Conservation (phyloP, 257 asterid species). For the Primulina huaijiensis region DNA sequence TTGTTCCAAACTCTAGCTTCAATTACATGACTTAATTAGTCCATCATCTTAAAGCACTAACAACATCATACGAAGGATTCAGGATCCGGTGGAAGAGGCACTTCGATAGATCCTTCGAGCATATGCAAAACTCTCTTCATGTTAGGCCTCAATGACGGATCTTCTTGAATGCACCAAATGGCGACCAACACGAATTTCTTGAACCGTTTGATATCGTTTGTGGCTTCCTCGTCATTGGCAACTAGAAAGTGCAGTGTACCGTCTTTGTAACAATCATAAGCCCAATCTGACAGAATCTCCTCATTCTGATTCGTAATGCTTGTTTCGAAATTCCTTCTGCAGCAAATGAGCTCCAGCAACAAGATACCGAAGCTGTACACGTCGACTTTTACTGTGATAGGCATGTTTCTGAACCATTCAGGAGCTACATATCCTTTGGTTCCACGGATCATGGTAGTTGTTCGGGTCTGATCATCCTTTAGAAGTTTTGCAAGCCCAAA, state of each 20-base stretch:
- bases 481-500: constrained; percentile 44
- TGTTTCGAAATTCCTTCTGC: constrained; percentile 13
- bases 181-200: constrained; percentile 30
- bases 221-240: constrained; percentile 22
- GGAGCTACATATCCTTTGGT: constrained; percentile 49
- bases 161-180: constrained; percentile 42
- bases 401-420: constrained; percentile 39
- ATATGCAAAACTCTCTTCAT: constrained; percentile 39
- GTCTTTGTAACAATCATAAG: constrained; percentile 28
- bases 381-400: constrained; percentile 31
- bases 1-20: too few species aligned
- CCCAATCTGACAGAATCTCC: constrained; percentile 30
- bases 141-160: constrained; percentile 38
- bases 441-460: constrained; percentile 35
- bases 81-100: constrained; percentile 32
- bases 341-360: constrained; percentile 29
- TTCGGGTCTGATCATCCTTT: constrained; percentile 31
- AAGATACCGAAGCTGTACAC: constrained; percentile 33
- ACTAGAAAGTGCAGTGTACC: background rate
- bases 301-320: background rate
- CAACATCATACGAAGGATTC: background rate
- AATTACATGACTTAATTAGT: too few species aligned
- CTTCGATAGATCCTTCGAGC: constrained; percentile 36
- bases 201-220: constrained; percentile 1
- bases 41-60: too few species aligned